These are phyloP conservation scores for Petunia secreta DNA, from an alignment of 257 asterid genomes.

Conservation along the genomic window DNA sequence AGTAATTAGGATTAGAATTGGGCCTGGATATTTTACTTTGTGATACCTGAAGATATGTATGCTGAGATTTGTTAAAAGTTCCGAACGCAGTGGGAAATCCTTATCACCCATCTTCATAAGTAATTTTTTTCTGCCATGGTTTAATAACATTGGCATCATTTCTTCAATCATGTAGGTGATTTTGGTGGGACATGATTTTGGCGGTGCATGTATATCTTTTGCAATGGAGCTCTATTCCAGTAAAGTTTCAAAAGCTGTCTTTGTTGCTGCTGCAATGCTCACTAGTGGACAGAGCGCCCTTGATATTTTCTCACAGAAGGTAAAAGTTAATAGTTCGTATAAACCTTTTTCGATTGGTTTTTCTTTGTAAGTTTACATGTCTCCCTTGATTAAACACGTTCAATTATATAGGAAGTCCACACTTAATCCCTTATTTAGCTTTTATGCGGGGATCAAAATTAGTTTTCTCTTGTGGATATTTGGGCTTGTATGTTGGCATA, in stretches of 20 bases:
- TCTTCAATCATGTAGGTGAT: conserved; percentile 66
- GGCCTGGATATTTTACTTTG: background rate
- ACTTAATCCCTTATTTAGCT: background rate
- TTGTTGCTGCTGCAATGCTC: conserved; percentile 91
- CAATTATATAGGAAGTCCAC: background rate
- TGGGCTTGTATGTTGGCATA: background rate
- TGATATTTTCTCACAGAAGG: conserved; percentile 91
- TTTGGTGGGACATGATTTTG: conserved; percentile 97
- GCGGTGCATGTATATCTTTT: conserved; percentile 92
- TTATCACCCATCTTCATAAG: background rate
- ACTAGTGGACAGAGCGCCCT: conserved; percentile 83
- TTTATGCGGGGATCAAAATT: background rate
- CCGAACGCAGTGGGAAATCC: background rate
- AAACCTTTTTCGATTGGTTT: background rate
- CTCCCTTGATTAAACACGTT: background rate
- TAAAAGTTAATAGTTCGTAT: conserved; percentile 28
- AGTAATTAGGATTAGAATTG: background rate
- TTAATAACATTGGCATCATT: conserved; percentile 19
- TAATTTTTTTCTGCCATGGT: background rate
- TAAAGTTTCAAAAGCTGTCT: conserved; percentile 85
- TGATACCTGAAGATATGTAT: conserved; percentile 4
- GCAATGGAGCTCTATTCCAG: conserved; percentile 79
- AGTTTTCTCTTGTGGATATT: conserved; percentile 20
- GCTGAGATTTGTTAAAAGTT: conserved; percentile 14
- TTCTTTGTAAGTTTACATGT: conserved; percentile 7